phyloP scores from a whole-genome alignment of 805 yeast species.

The Suhomyces tanzawaensis region DNA sequence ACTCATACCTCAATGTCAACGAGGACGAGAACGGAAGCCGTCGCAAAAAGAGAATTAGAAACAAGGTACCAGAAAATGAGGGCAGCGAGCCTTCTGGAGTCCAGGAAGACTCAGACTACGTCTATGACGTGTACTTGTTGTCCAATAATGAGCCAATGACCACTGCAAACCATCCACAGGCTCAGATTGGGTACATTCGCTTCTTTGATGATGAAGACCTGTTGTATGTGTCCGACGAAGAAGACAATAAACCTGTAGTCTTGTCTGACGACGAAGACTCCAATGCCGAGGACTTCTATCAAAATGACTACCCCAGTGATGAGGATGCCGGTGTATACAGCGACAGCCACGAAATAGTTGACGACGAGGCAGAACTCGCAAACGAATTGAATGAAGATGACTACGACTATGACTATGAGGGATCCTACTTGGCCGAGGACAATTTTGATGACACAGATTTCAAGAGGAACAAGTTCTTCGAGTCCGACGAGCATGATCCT shows the following conservation, averaged over 20 bases:
- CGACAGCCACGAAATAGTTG: conserved; percentile 28
- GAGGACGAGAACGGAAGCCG: conserved; percentile 11
- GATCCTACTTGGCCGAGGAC: conserved; percentile 9
- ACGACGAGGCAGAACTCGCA: conserved; percentile 4
- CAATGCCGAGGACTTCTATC: conserved; percentile 87
- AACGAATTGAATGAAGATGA: conserved; percentile 2
- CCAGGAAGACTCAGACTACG: conserved; percentile 58
- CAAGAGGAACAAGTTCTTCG: conserved; percentile 54
- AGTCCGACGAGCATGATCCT: conserved; percentile 55
- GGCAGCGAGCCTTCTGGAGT: background rate
- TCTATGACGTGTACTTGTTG: conserved; percentile 75
- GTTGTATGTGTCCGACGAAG: conserved; percentile 34
- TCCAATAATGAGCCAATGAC: conserved; percentile 33
- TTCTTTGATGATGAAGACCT: conserved; percentile 55
- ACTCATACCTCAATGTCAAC: conserved; percentile 50
- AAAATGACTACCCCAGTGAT: conserved; percentile 93
- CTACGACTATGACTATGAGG: conserved; percentile 9
- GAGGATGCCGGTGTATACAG: conserved; percentile 56
- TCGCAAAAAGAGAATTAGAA: conserved; percentile 11
- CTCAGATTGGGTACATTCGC: conserved; percentile 52
- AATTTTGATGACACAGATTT: conserved; percentile 15
- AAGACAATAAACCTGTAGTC: conserved; percentile 19
- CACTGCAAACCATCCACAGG: conserved; percentile 47
- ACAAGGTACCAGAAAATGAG: background rate
- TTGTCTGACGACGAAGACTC: conserved; percentile 78